Evolutionary conservation across 345 rosid species (phyloP).

Genomic region (Sonneratia caseolaris): DNA sequence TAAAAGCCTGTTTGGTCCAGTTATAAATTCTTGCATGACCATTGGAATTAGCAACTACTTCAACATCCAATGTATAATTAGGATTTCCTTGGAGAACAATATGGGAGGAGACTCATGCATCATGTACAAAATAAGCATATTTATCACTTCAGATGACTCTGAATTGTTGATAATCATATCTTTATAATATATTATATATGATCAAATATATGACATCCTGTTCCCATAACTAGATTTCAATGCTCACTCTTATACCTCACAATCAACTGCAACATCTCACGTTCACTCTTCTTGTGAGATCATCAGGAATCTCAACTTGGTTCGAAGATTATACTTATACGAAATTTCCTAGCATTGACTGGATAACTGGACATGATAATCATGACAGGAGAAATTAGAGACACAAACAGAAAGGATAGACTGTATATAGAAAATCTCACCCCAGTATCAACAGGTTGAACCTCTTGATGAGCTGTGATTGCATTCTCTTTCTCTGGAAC

Average conservation of each 20-base stretch:
- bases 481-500: slow-evolving; percentile 12
- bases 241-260: background rate
- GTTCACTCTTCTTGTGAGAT: background rate
- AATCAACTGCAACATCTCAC: background rate
- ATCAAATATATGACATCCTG: too few species aligned
- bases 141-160: background rate
- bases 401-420: background rate
- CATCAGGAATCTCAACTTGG: background rate
- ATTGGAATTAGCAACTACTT: background rate
- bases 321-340: background rate
- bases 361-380: slow-evolving; percentile 1
- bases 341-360: background rate
- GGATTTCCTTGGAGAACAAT: background rate
- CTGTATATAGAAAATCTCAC: slow-evolving; percentile 16
- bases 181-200: too few species aligned
- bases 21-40: background rate
- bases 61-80: background rate
- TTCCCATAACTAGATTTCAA: background rate
- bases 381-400: background rate
- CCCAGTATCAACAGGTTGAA: slow-evolving; percentile 25
- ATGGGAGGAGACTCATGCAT: background rate
- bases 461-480: slow-evolving; percentile 20
- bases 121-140: background rate
- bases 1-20: background rate
- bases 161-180: too few species aligned